Evolutionary conservation across 2,329 filamentous ascomycete genomes (phyloP), one percentile per base, ranked within the genome.

Genomic region (Exophiala lecanii-corni): DNA sequence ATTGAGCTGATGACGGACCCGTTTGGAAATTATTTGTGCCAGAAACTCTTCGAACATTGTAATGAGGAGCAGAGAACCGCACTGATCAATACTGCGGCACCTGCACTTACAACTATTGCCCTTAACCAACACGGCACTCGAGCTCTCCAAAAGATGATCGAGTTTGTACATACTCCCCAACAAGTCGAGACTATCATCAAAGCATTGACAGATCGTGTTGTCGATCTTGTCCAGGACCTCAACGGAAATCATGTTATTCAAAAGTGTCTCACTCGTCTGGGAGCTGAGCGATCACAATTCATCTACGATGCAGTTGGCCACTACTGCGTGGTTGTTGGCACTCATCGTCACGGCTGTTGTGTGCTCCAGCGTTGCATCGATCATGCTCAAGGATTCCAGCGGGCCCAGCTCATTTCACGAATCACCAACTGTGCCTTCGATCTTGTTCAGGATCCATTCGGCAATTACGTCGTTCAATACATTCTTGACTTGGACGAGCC

Each of bases 211-310:
- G 76, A 81, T 62, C 81, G 86, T 47, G 92, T 98, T 36, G 92
- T 98, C 15, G 84, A 92, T 57, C 77, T 98, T 41, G 96, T 98
- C 50, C 89, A 98, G 64, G 92, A 98, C 58, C 75, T 98, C 40
- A 98, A 98, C 61, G 92, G 92, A 64, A 98, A 98, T 59, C 92
- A 98, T 59, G 92, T 98, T 59, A 96, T 98, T 53, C 92, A 98
- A 69, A 98, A 98, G 70, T 98, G 92, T 60, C 78, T 98, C 41
- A 98, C 97, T 70, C 94, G 94, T 65, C 82, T 98, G 28, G 84
- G 81, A 52, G 75, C 88, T 2, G 70, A 78, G 37, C 86, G 97
- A 63, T 87, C 89, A 9, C 84, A 94, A 55, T 98, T 98, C 73
- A 97, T 98, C 62, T 97, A 97, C 58, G 85, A 92, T 59, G 89